Base-by-base conservation (phyloP, 1,284 basidiomycete genomes). In the Apiotrichum sp. region DNA sequence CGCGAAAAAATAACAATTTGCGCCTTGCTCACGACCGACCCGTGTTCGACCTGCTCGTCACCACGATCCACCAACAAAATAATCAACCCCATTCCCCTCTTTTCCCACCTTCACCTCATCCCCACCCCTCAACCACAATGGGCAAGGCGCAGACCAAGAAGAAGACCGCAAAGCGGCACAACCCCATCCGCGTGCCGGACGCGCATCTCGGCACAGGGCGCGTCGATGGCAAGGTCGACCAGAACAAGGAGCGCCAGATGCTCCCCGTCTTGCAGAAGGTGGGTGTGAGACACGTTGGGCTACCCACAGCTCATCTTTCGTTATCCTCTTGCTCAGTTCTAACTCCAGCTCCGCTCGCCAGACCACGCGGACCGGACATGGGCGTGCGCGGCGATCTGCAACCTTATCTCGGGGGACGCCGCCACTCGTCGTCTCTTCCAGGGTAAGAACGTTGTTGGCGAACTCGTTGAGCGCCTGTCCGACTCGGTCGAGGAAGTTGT, bases 371-470 rank as follows among this genome's bases (percentile, higher is more conserved):
- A 95, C 66, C 82, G 91, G 51, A 88, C 88, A 69, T 93, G 90
- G 91, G 89, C 91, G 5, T 93, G 91, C 69, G 89, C 91, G 34
- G 90, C 91, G 0, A 86, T 93, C 29, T 89, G 87, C 13, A 93
- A 89, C 71, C 78, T 95, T 55, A 92, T 93, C 58, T 87, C 91
- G 70, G 86, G 86, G 63, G 89, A 93, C 71, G 86, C 90, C 22
- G 88, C 88, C 5, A 93, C 90, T 6, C 80, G 91, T 56, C 80
- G 93, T 58, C 77, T 96, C 63, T 80, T 97, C 29, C 91, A 95
- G 70, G 87, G 88, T 39, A 89, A 89, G 76, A 92, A 93, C 71
- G 81, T 95, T 33, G 89, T 97, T 47, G 90, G 89, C 16, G 83
- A 83, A 31, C 77, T 96, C 59, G 92, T 96, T 65, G 86, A 84